Percentiles rank a stretch among this genome's conserved stretches.
phyloP scores from a whole-genome alignment of 495 filamentous ascomycete genomes.

The Pseudomonodictys pantanalensis region DNA sequence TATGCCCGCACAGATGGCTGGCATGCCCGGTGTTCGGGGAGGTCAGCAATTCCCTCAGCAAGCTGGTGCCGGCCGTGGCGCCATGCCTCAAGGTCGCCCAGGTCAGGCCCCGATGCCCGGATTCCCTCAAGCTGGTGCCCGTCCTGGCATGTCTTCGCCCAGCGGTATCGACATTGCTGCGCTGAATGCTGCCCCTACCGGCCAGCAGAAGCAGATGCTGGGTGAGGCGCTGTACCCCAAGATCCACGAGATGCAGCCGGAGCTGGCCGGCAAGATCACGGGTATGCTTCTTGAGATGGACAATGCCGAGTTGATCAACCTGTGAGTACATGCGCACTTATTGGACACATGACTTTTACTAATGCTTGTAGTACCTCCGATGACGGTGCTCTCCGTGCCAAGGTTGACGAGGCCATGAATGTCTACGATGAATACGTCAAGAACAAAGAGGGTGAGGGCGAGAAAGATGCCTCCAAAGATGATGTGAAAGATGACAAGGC shows the following conservation, averaged over 20 bases:
- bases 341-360: slow-evolving; percentile 30
- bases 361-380: slow-evolving; percentile 72
- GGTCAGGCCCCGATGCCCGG: slow-evolving; percentile 24
- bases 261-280: slow-evolving; percentile 97
- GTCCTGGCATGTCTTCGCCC: slow-evolving; percentile 34
- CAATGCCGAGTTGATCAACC: slow-evolving; percentile 81
- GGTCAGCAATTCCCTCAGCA: slow-evolving; percentile 29
- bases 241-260: slow-evolving; percentile 88
- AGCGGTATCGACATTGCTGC: slow-evolving; percentile 45
- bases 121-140: slow-evolving; percentile 58
- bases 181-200: slow-evolving; percentile 55
- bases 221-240: slow-evolving; percentile 97
- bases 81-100: slow-evolving; percentile 19
- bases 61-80: slow-evolving; percentile 22
- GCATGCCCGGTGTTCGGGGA: slow-evolving; percentile 63
- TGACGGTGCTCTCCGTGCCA: slow-evolving; percentile 80
- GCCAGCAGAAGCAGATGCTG: slow-evolving; percentile 95
- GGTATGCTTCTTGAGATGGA: slow-evolving; percentile 99
- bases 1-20: slow-evolving; percentile 61
- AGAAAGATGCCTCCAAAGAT: slow-evolving; percentile 26
- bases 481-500: slow-evolving; percentile 33
- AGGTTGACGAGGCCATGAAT: slow-evolving; percentile 93
- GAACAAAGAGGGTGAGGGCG: slow-evolving; percentile 54
- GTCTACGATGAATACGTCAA: slow-evolving; percentile 99
- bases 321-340: slow-evolving; percentile 65